A percentile compares a stretch with the other conserved stretches of the same genome.
phyloP scores from a whole-genome alignment of 805 yeast genomes.

The Scheffersomyces ergatensis region DNA sequence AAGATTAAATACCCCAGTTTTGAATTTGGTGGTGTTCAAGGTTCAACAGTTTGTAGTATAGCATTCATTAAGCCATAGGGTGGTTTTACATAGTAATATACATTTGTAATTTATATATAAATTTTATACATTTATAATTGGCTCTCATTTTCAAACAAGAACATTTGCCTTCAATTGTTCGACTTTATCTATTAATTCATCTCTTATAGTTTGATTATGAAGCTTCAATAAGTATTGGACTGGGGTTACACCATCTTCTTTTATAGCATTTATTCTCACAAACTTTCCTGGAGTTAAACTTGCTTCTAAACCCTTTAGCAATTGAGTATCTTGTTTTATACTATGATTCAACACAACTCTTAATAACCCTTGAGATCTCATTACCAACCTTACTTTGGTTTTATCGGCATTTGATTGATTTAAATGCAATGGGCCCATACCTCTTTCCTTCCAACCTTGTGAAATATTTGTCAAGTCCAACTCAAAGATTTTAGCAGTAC shows the following conservation, averaged over 20 bases:
- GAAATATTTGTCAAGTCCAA: conserved; percentile 62
- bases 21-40: conserved; percentile 86
- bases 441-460: conserved; percentile 95
- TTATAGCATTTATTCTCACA: conserved; percentile 68
- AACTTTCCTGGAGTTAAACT: conserved; percentile 83
- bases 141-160: not conserved
- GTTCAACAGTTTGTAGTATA: conserved; percentile 83
- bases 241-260: conserved; percentile 57
- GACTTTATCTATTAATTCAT: conserved; percentile 53
- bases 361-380: conserved; percentile 87
- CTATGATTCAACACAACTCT: conserved; percentile 80
- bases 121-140: too few species aligned
- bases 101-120: too few species aligned
- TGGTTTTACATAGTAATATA: too few species aligned
- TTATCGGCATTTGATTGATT: conserved; percentile 46
- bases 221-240: conserved; percentile 81
- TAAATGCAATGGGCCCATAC: conserved; percentile 83
- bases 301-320: conserved; percentile 80
- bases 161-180: conserved; percentile 23
- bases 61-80: conserved; percentile 56
- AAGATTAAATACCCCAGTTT: conserved; percentile 75
- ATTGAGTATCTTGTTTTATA: conserved; percentile 57
- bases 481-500: conserved; percentile 77
- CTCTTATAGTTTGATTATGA: conserved; percentile 58
- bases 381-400: conserved; percentile 64